Evolutionary conservation across 1,284 basidiomycete species (phyloP), one percentile per base, ranked within the genome.

Genomic region (Ustilago xerochloae): DNA sequence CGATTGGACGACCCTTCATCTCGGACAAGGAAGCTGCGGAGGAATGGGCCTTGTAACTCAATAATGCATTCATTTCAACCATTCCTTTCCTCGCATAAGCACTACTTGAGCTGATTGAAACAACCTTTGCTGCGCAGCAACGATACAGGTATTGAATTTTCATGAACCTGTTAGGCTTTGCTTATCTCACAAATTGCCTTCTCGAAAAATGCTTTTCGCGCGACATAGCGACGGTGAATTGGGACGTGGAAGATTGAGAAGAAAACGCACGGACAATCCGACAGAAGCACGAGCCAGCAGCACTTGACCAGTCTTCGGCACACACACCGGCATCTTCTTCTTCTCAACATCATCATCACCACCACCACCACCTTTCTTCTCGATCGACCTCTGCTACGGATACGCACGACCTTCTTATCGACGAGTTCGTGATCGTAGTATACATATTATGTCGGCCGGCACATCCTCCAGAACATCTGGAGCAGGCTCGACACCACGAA

Each of bases 1-100:
- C 80, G 2, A 68, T 84, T 29, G 70, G 66, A 2, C 29, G 69
- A 26, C 78, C 77, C 20, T 80, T 82, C 29, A 56, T 81, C 6
- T 59, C 58, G 15, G 71, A 75, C n/a, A 43, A 68, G 48, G 73
- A 77, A 30, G 75, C 72, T 8, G 66, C 62, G 10, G 71, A 66
- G 6, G 75, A 75, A 13, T 81, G 78, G 80, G 61, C 74, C 1
- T 47, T 80, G 16, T 80, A 64, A 15, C 32, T 22, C 48, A 5
- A 13, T 9, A 3, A 48, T 20, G 16, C 5, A 43, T 26, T 24
- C 45, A 28, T 24, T 4, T 24, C 41, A 43, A 24, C 6, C 33
- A 18, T 51, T 26, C 20, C n/a, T n/a, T n/a, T n/a, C n/a, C n/a
- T n/a, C n/a, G n/a, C n/a, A n/a, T n/a, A n/a, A n/a, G n/a, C n/a